Base-by-base conservation (phyloP, 75 land plant genomes). In the Selaginella moellendorffii region DNA sequence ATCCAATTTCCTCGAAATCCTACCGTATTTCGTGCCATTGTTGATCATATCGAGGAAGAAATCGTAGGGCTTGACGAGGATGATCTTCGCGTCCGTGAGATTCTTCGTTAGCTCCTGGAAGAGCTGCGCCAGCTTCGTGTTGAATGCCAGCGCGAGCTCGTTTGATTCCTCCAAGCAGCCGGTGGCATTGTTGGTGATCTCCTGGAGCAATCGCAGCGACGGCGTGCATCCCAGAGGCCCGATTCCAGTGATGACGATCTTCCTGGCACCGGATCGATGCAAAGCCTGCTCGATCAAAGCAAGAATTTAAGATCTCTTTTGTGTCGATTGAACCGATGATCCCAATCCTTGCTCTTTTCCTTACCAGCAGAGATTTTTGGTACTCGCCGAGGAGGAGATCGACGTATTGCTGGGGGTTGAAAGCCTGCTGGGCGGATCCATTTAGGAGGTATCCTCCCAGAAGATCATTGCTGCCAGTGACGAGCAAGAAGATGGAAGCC, bases 21-120 rank as follows among this genome's bases (percentile, higher is more conserved):
- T 56, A 56, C 59, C 59, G 24, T 56, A 56, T 56, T 56, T 19
- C n/a, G 8, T 56, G 5, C 59, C 59, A 21, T 56, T 56, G 24
- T 24, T 19, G n/a, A 56, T 56, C 23, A 56, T 19, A 19, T 56
- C 59, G 17, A 56, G 5, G 59, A 56, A 5, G 21, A 9, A 25
- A 2, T 56, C 24, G 21, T 21, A 56, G 9, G 59, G 59, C 8
- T 56, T 56, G 59, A 25, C 19, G 24, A 8, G 59, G 9, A 56
- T 8, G 21, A 56, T 8, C 59, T 56, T 56, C 9, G 59, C 59
- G n/a, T 56, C 59, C n/a, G 5, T 19, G n/a, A 56, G 59, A 2
- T 56, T 5, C 17, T 8, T 19, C 9, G 25, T 2, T 5, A 56
- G 59, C 8, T 56, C 24, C 19, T 8, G 2, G n/a, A 56, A 25